Conservation (phyloP, 495 filamentous ascomycete species). For the Aspergillus diversus region DNA sequence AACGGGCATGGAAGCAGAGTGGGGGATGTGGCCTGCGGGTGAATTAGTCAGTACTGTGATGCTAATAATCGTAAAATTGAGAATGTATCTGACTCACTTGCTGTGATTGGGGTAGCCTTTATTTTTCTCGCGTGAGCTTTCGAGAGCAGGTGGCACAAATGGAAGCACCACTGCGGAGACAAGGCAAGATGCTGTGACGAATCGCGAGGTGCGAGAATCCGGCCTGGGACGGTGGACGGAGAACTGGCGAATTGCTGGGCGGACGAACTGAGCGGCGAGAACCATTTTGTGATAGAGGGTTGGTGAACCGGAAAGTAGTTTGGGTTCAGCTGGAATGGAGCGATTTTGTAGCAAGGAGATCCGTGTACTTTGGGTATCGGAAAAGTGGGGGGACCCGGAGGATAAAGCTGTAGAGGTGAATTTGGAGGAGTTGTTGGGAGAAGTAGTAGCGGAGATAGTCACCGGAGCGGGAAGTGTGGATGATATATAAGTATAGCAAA, state of each 20-base stretch:
- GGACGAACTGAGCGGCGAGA: constrained; percentile 35
- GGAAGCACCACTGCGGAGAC: constrained; percentile 48
- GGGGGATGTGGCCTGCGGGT: constrained; percentile 39
- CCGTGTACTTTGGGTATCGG: background rate
- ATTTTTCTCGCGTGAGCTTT: constrained; percentile 46
- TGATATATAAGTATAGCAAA: too few species aligned
- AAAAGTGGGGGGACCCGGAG: background rate
- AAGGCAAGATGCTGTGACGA: constrained; percentile 45
- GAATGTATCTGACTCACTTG: constrained; percentile 35
- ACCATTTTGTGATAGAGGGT: constrained; percentile 29
- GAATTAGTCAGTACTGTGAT: constrained; percentile 3
- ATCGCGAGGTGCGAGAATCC: constrained; percentile 42
- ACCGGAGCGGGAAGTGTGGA: too few species aligned
- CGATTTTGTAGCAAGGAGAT: too few species aligned
- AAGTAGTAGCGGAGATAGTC: too few species aligned
- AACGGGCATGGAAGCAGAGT: constrained; percentile 53
- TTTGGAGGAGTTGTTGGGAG: too few species aligned
- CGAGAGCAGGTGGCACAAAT: constrained; percentile 50
- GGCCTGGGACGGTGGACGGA: constrained; percentile 47
- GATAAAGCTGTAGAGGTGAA: background rate
- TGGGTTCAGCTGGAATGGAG: too few species aligned
- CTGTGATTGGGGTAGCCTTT: constrained; percentile 39
- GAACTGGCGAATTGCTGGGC: constrained; percentile 49
- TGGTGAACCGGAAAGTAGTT: too few species aligned
- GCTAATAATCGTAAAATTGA: background rate